These are phyloP conservation scores for Euryodendron excelsum DNA, from an alignment of 148 eudicot species.

Conservation along the genomic window DNA sequence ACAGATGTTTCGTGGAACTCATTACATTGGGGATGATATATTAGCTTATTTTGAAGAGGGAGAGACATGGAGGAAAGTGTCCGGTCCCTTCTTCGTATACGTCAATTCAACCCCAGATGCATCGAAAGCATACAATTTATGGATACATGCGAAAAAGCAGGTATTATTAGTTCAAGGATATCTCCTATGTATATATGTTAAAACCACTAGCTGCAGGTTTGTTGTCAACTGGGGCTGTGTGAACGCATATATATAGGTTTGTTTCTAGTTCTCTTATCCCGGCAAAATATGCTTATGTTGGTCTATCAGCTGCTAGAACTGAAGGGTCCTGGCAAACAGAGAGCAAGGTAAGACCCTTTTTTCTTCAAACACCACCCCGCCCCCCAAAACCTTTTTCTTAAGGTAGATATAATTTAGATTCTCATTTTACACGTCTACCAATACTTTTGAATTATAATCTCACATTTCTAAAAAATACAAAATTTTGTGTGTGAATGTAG, in stretches of 20 bases:
- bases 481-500: too few species aligned
- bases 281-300: conserved; percentile 28
- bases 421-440: too few species aligned
- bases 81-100: conserved; percentile 36
- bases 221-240: neutral
- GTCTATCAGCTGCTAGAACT: too few species aligned
- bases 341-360: too few species aligned
- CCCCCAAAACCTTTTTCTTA: too few species aligned
- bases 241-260: conserved; percentile 18
- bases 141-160: conserved; percentile 42
- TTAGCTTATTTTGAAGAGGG: conserved; percentile 32
- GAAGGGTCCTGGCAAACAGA: too few species aligned
- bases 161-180: conserved; percentile 7
- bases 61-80: conserved; percentile 44
- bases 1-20: conserved; percentile 39
- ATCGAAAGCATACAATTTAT: conserved; percentile 25
- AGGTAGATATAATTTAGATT: too few species aligned
- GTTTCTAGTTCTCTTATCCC: conserved; percentile 32
- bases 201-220: neutral
- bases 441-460: too few species aligned
- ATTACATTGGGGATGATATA: conserved; percentile 35
- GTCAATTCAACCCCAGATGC: conserved; percentile 25
- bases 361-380: too few species aligned
- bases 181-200: neutral
- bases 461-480: too few species aligned